Conservation (phyloP, 176 grass and related monocot species). For the bread wheat (Triticum aestivum) region DNA sequence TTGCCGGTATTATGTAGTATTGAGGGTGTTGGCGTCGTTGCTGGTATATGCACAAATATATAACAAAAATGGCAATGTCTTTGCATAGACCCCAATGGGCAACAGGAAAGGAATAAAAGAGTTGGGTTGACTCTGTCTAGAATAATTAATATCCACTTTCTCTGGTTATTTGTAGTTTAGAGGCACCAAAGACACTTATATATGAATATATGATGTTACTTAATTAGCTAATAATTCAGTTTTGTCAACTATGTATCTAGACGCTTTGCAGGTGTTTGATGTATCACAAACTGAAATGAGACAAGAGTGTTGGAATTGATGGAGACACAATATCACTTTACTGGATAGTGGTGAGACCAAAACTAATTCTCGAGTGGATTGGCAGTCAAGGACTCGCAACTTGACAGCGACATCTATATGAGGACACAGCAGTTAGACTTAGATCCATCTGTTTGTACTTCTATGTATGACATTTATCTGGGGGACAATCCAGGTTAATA, state of each 20-base stretch:
- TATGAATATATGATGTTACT: not conserved
- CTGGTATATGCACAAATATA: too few species aligned
- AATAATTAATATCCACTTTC: not conserved
- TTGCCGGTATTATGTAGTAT: too few species aligned
- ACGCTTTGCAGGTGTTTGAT: not conserved
- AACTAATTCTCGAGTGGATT: not conserved
- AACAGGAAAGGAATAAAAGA: too few species aligned
- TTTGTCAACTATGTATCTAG: not conserved
- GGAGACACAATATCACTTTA: too few species aligned
- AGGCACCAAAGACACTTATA: not conserved
- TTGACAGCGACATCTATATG: not conserved
- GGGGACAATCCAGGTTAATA: not conserved
- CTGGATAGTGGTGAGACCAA: not conserved
- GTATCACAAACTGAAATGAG: not conserved
- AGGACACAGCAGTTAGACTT: not conserved
- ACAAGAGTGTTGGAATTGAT: not conserved
- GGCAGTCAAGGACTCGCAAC: not conserved
- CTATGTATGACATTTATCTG: not conserved
- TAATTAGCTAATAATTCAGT: not conserved
- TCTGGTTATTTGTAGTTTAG: not conserved
- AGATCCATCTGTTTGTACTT: not conserved
- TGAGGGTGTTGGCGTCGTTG: too few species aligned
- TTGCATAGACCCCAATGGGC: too few species aligned
- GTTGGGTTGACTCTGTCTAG: not conserved
- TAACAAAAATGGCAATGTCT: too few species aligned